A percentile compares a stretch with the other conserved stretches of the same genome.
Conservation (phyloP, 345 rosid species). For the Euphorbia tirucalli region DNA sequence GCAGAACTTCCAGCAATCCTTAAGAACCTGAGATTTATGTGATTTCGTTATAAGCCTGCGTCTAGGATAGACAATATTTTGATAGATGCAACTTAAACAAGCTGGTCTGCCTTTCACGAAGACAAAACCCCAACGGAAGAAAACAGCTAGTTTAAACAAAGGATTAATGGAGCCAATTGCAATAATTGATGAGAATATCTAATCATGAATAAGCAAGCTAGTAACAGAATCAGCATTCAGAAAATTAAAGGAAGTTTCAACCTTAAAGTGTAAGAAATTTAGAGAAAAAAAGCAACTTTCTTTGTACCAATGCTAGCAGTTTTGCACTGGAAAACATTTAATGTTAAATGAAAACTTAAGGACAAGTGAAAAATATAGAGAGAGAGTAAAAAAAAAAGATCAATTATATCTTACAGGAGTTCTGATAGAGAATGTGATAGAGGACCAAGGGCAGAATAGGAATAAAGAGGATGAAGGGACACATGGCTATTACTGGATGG, state of each 20-base stretch:
- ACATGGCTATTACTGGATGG: no score
- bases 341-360: background rate
- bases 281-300: background rate
- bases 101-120: constrained; percentile 4
- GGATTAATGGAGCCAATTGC: background rate
- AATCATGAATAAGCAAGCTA: background rate
- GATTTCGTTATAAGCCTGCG: constrained; percentile 14
- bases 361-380: constrained; percentile 24
- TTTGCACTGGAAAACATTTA: background rate
- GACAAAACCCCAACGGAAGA: background rate
- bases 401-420: constrained; percentile 58
- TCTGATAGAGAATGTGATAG: constrained; percentile 69
- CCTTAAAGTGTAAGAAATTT: background rate
- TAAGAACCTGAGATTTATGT: constrained; percentile 39
- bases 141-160: background rate
- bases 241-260: background rate
- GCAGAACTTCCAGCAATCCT: constrained; percentile 44
- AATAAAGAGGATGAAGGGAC: no score
- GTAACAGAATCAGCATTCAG: background rate
- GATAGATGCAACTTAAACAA: constrained; percentile 11
- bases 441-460: background rate
- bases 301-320: background rate
- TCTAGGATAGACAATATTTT: background rate
- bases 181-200: background rate
- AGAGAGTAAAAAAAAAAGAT: no score